Evolutionary conservation across 768 basidiomycete genomes (phyloP), one percentile per base, ranked within the genome.

Genomic region (Chalciporus sphaerocephalus): DNA sequence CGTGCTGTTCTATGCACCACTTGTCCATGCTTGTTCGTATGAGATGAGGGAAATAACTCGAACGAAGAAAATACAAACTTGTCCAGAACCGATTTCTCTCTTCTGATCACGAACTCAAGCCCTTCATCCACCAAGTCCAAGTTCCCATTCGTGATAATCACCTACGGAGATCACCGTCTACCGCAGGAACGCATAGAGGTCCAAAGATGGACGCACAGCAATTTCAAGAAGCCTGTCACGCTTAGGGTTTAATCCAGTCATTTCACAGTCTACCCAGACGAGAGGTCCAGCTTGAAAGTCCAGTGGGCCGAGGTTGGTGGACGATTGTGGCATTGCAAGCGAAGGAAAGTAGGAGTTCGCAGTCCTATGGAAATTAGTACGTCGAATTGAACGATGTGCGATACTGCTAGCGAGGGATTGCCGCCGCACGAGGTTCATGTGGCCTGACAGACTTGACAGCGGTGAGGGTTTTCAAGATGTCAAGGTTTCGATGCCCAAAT

Each of bases 1-100:
- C 85, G 53, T 96, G 93, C 49, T 92, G 89, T 6, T 77, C 76
- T 22, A 69, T 81, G 64, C 92, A 96, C 93, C 93, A 96, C 50
- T 82, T 73, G 48, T 80, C 76, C 93, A 96, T 96, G 15, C 89
- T 92, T 30, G 15, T 20, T 7, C 22, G 28, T 1, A 16, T 38
- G 30, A 41, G 28, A 32, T 18, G 16, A 36, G 5, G 8, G 4
- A 5, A 40, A 16, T n/a, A 15, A 2, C 4, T 38, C 11, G 39
- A 16, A 37, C 36, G 38, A 40, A 24, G 17, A n/a, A 30, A n/a
- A 2, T 8, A 58, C 78, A 59, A 46, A 91, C 92, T 62, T 67
- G 60, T 94, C 87, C 25, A 96, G 64, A 10, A 76, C 55, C 15
- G 67, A 65, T 59, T 88, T 90, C 46, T 88, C 80, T 1, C 83